Conservation (phyloP, 345 rosid species). For the Pistacia vera region DNA sequence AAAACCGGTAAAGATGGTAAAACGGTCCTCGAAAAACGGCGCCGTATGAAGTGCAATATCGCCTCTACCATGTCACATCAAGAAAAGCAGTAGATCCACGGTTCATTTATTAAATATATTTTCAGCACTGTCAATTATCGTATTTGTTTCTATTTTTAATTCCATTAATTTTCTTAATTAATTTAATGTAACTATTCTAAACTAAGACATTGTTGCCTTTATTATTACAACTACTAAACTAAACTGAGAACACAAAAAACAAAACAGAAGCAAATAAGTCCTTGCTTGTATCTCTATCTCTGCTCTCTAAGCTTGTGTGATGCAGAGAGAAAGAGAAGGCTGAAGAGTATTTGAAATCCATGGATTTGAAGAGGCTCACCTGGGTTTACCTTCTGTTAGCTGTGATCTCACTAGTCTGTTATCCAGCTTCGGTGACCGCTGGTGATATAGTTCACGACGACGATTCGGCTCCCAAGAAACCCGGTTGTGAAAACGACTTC, state of each 20-base stretch:
- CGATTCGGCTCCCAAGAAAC: constrained; percentile 87
- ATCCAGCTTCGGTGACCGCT: constrained; percentile 51
- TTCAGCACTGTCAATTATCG: background rate
- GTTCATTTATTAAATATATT: background rate
- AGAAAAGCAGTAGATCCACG: background rate
- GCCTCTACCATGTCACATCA: background rate
- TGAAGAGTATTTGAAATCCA: constrained; percentile 26
- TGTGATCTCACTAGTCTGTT: constrained; percentile 51
- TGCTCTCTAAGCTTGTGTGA: constrained; percentile 19
- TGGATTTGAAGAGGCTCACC: constrained; percentile 59
- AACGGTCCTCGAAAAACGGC: background rate
- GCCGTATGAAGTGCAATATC: background rate
- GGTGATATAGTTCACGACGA: constrained; percentile 97
- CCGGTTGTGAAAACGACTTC: constrained; percentile 98
- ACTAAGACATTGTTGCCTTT: too few species aligned
- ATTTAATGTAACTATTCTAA: too few species aligned
- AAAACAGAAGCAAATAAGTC: background rate
- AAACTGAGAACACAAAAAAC: background rate
- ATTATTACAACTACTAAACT: background rate
- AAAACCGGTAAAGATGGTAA: background rate
- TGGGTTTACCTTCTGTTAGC: constrained; percentile 32
- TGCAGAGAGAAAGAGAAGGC: constrained; percentile 21
- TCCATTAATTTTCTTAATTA: too few species aligned
- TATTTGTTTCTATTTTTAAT: background rate
- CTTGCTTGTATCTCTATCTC: background rate